Conservation (phyloP, 495 filamentous ascomycete genomes). For the Aspergillus sclerotioniger region DNA sequence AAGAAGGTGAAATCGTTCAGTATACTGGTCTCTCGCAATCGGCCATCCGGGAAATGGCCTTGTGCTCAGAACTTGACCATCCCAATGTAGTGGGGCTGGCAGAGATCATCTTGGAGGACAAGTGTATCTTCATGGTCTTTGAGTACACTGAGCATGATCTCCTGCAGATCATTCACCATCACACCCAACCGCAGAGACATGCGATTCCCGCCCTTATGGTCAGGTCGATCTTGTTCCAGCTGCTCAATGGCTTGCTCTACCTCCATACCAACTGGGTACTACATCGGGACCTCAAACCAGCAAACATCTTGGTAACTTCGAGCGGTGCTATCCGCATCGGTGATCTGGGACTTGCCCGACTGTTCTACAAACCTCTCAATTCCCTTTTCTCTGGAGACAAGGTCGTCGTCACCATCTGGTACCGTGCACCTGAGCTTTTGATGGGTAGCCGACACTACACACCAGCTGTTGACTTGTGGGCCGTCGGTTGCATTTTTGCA, state of each 20-base stretch:
- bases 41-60: slow-evolving; percentile 96
- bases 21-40: slow-evolving; percentile 99
- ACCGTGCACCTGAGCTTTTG: slow-evolving; percentile 91
- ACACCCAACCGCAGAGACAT: slow-evolving; percentile 82
- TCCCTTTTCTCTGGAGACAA: slow-evolving; percentile 93
- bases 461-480: slow-evolving; percentile 95
- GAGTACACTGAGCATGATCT: slow-evolving; percentile 98
- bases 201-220: slow-evolving; percentile 86
- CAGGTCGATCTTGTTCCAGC: slow-evolving; percentile 89
- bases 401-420: slow-evolving; percentile 99
- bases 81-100: slow-evolving; percentile 85
- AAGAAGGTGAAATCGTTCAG: slow-evolving; percentile 89
- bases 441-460: slow-evolving; percentile 92
- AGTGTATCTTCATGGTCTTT: slow-evolving; percentile 99
- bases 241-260: slow-evolving; percentile 91
- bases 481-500: slow-evolving; percentile 96
- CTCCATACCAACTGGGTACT: slow-evolving; percentile 96
- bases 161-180: slow-evolving; percentile 96
- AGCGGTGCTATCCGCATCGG: slow-evolving; percentile 88
- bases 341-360: slow-evolving; percentile 84
- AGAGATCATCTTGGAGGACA: slow-evolving; percentile 97
- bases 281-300: slow-evolving; percentile 94
- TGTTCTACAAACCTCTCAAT: slow-evolving; percentile 92
- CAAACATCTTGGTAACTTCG: slow-evolving; percentile 98
- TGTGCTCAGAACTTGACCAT: slow-evolving; percentile 90